Base-by-base conservation (phyloP, 257 asterid species). In the Plantago elongata region DNA sequence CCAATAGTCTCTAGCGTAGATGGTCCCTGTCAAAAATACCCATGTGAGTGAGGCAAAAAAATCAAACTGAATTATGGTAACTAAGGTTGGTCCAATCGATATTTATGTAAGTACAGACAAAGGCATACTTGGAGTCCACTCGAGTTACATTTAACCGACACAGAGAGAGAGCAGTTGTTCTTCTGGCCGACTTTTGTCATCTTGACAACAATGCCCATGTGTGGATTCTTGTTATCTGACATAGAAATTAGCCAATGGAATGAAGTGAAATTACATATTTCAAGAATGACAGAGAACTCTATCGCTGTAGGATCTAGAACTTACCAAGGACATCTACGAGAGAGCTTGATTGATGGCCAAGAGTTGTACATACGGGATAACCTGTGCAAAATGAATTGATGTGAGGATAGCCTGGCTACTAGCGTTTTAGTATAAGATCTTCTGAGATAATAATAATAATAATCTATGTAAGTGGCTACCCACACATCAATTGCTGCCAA, bases 301-400 rank as follows among this genome's bases (percentile, higher is more conserved):
- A 38, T 51, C 54, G 16, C n/a, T 30, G 40, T 15, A 38, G 60
- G 56, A 64, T 13, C 63, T 54, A 69, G 37, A 62, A 61, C 81
- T 74, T 65, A 92, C 99, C 99, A 45, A 69, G 83, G 63, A 85
- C 85, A 54, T 71, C 62, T 63, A 85, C 64, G 57, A 61, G 46
- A 17, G 83, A 80, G 77, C 77, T 83, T 67, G 97, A 80, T 66
- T 87, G 71, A 67, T 46, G 83, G 66, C 97, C 99, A 65, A 92
- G 85, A 60, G 95, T 67, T 60, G 82, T 80, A 70, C 99, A 92
- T 54, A 92, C 84, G 44, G 95, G 97, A 76, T 92, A 92, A 66
- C 99, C 99, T 89, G 81, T 83, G 68, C 29, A 72, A 50, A 34
- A 9, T 49, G 42, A 42, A 14, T 71, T 56, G 34, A 66, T 62